Percentiles rank a stretch among this genome's conserved stretches.
Evolutionary conservation across 169 alveolate genomes (phyloP).

Genomic region (Plasmodium ovale): DNA sequence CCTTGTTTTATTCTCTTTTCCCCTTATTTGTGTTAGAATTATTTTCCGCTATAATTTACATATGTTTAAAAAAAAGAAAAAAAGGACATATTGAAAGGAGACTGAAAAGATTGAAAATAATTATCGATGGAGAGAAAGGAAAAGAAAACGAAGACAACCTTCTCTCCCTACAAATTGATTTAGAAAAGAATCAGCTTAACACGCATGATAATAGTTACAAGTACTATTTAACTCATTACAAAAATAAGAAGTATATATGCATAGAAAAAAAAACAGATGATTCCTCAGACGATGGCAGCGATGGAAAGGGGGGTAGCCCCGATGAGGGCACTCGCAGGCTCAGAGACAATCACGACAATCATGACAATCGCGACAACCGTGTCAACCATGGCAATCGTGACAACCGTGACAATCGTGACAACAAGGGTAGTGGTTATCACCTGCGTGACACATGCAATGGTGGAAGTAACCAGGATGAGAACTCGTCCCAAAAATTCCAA

Average conservation of each 20-base stretch:
- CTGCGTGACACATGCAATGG: not conserved
- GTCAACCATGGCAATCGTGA: not conserved
- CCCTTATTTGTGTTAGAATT: conserved; percentile 47
- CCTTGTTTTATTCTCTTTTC: conserved; percentile 15
- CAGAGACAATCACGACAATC: no score
- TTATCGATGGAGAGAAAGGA: conserved; percentile 6
- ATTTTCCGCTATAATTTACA: conserved; percentile 28
- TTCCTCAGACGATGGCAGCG: conserved; percentile 16
- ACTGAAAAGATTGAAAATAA: conserved; percentile 28
- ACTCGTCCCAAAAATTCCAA: not conserved
- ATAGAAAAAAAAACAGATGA: conserved; percentile 61
- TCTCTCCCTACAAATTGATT: conserved; percentile 56
- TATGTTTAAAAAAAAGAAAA: conserved; percentile 38
- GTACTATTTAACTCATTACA: conserved; percentile 56
- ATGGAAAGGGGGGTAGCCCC: not conserved
- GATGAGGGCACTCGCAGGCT: no score
- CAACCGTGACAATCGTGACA: not conserved
- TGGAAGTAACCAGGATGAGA: not conserved
- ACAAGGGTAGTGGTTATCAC: not conserved
- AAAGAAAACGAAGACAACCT: conserved; percentile 10
- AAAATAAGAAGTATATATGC: conserved; percentile 67
- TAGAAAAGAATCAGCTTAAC: conserved; percentile 59
- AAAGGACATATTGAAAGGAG: conserved; percentile 49
- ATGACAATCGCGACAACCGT: not conserved
- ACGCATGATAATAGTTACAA: conserved; percentile 44